phyloP scores from a whole-genome alignment of 306 rosid genomes.

The Oxytropis ochrocephala region DNA sequence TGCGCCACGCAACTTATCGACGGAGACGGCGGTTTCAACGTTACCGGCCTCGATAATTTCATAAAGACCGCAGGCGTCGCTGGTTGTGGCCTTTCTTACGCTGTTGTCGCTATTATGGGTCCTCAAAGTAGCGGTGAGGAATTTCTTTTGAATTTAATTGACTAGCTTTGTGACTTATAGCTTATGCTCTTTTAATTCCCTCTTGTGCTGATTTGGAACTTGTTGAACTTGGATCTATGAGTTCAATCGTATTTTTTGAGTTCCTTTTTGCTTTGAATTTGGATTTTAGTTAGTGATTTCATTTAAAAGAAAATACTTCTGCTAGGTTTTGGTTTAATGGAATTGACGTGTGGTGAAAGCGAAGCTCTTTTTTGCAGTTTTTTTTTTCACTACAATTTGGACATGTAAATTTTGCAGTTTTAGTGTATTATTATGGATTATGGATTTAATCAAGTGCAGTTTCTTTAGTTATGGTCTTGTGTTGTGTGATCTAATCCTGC shows the following conservation, averaged over 20 bases:
- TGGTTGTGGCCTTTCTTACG: slow-evolving; percentile 71
- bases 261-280: not conserved
- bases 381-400: too few relatives aligned
- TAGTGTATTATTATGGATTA: not conserved
- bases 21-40: slow-evolving; percentile 65
- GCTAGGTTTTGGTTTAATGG: slow-evolving; percentile 13
- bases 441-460: not conserved
- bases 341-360: not conserved
- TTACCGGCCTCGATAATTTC: slow-evolving; percentile 53
- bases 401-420: slow-evolving; percentile 17
- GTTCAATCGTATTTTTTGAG: not conserved
- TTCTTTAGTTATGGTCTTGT: not conserved
- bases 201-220: not conserved
- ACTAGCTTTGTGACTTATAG: too few relatives aligned
- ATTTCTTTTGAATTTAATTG: not conserved
- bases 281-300: not conserved
- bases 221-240: not conserved
- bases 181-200: not conserved
- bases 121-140: slow-evolving; percentile 86
- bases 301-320: not conserved
- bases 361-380: not conserved
- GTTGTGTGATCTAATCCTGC: slow-evolving; percentile 6
- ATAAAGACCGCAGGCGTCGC: slow-evolving; percentile 35
- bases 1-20: slow-evolving; percentile 71
- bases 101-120: slow-evolving; percentile 92